Evolutionary conservation across 2,329 filamentous ascomycete genomes (phyloP).

Genomic region (Calonectria hawksworthii): DNA sequence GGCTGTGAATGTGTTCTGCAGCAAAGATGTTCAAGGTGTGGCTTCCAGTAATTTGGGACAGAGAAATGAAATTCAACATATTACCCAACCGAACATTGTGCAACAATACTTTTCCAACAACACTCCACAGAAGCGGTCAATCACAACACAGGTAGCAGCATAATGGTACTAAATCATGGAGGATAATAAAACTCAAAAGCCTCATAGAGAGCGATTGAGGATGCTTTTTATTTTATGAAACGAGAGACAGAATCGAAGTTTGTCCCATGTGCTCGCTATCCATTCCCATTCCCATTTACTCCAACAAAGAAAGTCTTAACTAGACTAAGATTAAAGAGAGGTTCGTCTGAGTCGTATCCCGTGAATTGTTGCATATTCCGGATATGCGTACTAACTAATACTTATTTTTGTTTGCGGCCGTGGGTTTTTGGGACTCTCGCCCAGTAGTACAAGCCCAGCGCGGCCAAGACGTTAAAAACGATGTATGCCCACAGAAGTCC

Average conservation of each 20-base stretch:
- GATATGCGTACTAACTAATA: not conserved
- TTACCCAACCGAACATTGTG: not conserved
- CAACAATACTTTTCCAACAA: not conserved
- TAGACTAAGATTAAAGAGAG: not conserved
- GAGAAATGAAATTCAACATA: not conserved
- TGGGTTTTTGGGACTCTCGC: constrained; percentile 57
- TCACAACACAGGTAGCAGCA: not conserved
- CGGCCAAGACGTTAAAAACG: constrained; percentile 68
- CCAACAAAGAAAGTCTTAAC: not conserved
- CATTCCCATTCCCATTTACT: not conserved
- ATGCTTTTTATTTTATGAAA: not conserved
- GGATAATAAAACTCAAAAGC: not conserved
- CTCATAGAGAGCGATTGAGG: no score
- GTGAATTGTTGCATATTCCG: not conserved
- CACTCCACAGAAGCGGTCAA: not conserved
- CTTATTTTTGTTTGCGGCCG: not conserved
- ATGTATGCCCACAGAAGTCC: constrained; percentile 72
- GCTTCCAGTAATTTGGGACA: not conserved
- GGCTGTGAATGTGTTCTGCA: not conserved
- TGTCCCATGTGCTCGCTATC: not conserved
- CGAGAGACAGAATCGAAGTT: not conserved
- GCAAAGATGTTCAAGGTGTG: not conserved
- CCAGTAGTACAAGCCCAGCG: constrained; percentile 68
- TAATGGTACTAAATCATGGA: not conserved
- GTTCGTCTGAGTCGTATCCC: not conserved